Conservation (phyloP, 495 filamentous ascomycete species). For the Aspergillus biplanus region DNA sequence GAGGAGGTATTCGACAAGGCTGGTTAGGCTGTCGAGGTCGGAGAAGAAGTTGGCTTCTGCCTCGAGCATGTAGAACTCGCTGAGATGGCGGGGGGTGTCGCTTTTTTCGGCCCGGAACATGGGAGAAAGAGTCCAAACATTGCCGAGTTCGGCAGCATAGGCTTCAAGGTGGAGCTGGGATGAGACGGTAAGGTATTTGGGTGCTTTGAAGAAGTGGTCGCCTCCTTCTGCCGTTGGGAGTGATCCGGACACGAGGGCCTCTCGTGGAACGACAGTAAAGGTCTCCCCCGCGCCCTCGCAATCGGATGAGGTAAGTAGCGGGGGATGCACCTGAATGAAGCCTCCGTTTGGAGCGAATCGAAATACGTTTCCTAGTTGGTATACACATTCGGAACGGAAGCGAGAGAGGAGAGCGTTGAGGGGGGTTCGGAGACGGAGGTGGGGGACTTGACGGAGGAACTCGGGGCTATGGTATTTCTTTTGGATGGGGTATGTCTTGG, state of each 20-base stretch:
- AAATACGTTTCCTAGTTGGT: slow-evolving; percentile 75
- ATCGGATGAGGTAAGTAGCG: slow-evolving; percentile 94
- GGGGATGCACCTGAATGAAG: slow-evolving; percentile 88
- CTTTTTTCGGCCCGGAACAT: slow-evolving; percentile 94
- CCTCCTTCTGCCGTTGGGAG: slow-evolving; percentile 34
- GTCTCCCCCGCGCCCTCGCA: slow-evolving; percentile 97
- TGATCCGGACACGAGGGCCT: slow-evolving; percentile 30
- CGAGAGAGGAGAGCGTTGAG: slow-evolving; percentile 79
- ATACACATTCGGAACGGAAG: slow-evolving; percentile 85
- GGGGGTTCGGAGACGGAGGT: slow-evolving; percentile 84
- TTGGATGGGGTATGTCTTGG: slow-evolving; percentile 84
- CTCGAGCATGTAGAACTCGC: slow-evolving; percentile 99
- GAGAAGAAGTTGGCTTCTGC: slow-evolving; percentile 82
- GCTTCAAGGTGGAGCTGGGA: slow-evolving; percentile 95
- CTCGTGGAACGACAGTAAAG: slow-evolving; percentile 68
- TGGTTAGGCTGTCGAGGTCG: slow-evolving; percentile 69
- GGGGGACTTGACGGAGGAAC: slow-evolving; percentile 85
- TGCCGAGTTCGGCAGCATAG: slow-evolving; percentile 81
- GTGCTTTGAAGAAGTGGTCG: slow-evolving; percentile 73
- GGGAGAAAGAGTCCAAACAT: slow-evolving; percentile 92
- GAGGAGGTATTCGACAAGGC: slow-evolving; percentile 77
- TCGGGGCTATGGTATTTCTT: slow-evolving; percentile 92
- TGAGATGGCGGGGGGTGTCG: slow-evolving; percentile 91
- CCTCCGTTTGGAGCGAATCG: slow-evolving; percentile 51
- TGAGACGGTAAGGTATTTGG: slow-evolving; percentile 96